Conservation (phyloP, 352 stramenopile species). For the Phytophthora cajani region DNA sequence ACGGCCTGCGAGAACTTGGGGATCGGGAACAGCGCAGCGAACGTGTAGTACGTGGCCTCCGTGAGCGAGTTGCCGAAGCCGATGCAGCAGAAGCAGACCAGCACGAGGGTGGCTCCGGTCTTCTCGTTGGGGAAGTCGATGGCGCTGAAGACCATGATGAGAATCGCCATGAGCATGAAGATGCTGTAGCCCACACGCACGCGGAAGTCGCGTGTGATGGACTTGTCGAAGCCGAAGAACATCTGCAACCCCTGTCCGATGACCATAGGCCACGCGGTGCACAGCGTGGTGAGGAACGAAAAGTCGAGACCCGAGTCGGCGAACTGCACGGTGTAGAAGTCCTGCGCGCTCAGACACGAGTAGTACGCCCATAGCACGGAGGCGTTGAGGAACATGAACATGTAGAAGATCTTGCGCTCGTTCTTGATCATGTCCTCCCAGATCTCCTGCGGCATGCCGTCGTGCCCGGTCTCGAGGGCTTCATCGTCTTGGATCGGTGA, state of each 20-base stretch:
- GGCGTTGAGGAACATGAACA: constrained; percentile 64
- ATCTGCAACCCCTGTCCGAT: constrained; percentile 52
- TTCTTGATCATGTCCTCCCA: constrained; percentile 51
- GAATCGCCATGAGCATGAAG: constrained; percentile 44
- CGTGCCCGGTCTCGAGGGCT: constrained; percentile 20
- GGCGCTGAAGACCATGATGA: constrained; percentile 61
- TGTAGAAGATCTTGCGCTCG: constrained; percentile 50
- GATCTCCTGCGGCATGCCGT: constrained; percentile 51
- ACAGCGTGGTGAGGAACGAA: constrained; percentile 57
- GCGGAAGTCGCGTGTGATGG: constrained; percentile 41
- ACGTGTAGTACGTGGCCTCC: constrained; percentile 54
- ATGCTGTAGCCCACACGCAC: constrained; percentile 50
- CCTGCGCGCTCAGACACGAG: constrained; percentile 60
- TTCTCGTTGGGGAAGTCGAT: constrained; percentile 43
- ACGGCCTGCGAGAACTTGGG: constrained; percentile 66
- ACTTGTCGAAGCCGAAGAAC: constrained; percentile 54
- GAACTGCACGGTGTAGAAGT: constrained; percentile 57
- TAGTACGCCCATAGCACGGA: constrained; percentile 70
- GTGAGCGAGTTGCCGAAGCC: constrained; percentile 56
- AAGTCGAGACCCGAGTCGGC: constrained; percentile 50
- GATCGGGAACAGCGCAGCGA: constrained; percentile 57
- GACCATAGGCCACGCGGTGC: constrained; percentile 55
- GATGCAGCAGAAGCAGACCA: constrained; percentile 50
- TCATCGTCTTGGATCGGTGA: constrained; percentile 21
- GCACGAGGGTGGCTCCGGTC: constrained; percentile 44